These are phyloP conservation scores for Yamagishiella unicocca DNA, from an alignment of 139 green algal genomes.

Conservation along the genomic window DNA sequence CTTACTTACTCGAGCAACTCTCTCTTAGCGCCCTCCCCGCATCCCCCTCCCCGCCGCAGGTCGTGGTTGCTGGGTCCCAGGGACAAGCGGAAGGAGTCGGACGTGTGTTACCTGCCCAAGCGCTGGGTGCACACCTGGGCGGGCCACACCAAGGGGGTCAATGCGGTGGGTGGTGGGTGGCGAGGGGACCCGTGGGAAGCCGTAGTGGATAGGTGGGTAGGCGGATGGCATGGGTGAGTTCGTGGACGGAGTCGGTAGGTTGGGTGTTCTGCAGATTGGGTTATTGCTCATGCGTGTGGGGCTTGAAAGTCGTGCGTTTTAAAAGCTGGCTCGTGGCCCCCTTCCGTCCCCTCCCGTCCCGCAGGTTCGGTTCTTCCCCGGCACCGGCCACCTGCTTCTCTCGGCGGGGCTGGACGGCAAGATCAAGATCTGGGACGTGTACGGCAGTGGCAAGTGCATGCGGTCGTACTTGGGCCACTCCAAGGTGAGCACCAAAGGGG, in stretches of 20 bases:
- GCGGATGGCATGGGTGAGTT: background rate
- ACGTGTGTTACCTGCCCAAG: slow-evolving; percentile 95
- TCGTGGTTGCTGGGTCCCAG: slow-evolving; percentile 62
- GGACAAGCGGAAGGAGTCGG: slow-evolving; percentile 65
- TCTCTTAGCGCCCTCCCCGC: too few relatives aligned
- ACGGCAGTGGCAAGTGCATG: slow-evolving; percentile 90
- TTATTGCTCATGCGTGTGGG: too few relatives aligned
- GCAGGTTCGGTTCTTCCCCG: slow-evolving; percentile 94
- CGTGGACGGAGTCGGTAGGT: too few relatives aligned
- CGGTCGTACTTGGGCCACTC: slow-evolving; percentile 96
- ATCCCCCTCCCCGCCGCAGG: background rate
- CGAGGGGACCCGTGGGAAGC: background rate
- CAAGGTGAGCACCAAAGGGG: slow-evolving; percentile 61
- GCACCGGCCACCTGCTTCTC: slow-evolving; percentile 93
- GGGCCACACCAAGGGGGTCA: slow-evolving; percentile 89
- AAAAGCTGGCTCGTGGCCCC: too few relatives aligned
- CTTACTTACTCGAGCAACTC: too few relatives aligned
- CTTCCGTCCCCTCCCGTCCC: background rate
- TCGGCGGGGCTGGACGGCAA: slow-evolving; percentile 93
- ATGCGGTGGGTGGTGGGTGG: slow-evolving; percentile 21
- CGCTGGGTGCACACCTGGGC: slow-evolving; percentile 92
- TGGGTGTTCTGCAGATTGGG: too few relatives aligned
- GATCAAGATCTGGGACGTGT: slow-evolving; percentile 99
- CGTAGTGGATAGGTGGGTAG: background rate
- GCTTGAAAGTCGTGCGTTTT: too few relatives aligned